A percentile compares a stretch with the other conserved stretches of the same genome.
phyloP scores from a whole-genome alignment of 2,329 filamentous ascomycete genomes.

The Didymella segeticola region DNA sequence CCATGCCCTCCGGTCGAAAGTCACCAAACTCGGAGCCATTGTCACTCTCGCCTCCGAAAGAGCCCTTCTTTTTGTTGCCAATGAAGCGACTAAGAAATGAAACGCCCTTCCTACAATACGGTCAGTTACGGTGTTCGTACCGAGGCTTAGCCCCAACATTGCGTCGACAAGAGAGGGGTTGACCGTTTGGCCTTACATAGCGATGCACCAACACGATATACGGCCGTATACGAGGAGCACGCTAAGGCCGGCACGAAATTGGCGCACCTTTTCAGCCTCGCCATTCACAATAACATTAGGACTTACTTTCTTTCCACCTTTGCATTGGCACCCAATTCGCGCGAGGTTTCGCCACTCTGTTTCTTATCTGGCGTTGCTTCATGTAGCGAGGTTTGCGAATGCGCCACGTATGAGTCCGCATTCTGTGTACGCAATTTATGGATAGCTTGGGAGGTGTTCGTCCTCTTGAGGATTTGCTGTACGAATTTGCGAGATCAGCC shows the following conservation, averaged over 20 bases:
- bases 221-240: conserved; percentile 15
- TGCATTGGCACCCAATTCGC: conserved; percentile 27
- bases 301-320: conserved; percentile 50
- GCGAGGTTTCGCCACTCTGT: conserved; percentile 31
- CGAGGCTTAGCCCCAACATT: background rate
- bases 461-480: conserved; percentile 68
- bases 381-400: conserved; percentile 47
- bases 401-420: conserved; percentile 39
- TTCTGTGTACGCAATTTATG: conserved; percentile 62
- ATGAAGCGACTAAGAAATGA: conserved; percentile 92
- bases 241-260: background rate
- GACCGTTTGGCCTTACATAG: background rate
- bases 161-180: background rate
- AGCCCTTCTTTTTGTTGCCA: conserved; percentile 74
- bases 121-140: conserved; percentile 18
- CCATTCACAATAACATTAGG: background rate
- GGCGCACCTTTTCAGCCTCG: background rate
- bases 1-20: conserved; percentile 76
- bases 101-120: conserved; percentile 72
- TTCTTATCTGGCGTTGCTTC: conserved; percentile 59
- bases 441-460: conserved; percentile 67
- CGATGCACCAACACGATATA: conserved; percentile 15
- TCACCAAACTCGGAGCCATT: conserved; percentile 75
- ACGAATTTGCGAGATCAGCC: conserved; percentile 20
- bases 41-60: conserved; percentile 58